Base-by-base conservation (phyloP, 495 filamentous ascomycete species). In the Penicillium antarcticum region DNA sequence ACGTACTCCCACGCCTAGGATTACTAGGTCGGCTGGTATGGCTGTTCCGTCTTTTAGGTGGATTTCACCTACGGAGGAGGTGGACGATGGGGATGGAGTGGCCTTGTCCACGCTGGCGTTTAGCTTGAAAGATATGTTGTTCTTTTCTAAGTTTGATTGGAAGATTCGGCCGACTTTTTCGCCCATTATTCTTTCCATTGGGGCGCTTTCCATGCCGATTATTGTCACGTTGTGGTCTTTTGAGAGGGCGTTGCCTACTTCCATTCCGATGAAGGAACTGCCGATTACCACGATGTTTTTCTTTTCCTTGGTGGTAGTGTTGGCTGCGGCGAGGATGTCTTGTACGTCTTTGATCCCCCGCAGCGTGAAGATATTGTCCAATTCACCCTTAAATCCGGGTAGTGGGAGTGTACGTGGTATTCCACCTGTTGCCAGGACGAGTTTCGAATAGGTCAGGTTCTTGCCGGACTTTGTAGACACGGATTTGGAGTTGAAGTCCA, bases 191-290 rank as follows among this genome's bases (percentile, higher is more conserved):
- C 89, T 86, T 67, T 96, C 91, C 53, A 97, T 72, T 2, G 94
- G 94, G 26, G 80, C 80, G 53, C 78, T 83, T 65, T 97, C 95
- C 87, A 91, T 92, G 45, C 94, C 94, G n/a, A 98, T 77, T 46
- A 97, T 81, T n/a, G 87, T 87, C 33, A 98, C 88, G 14, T 82
- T 70, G 61, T 97, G 90, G 44, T 82, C 83, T 46, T 85, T 85
- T 11, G 82, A 70, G 2, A 89, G 84, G 31, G 83, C 83, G 44
- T 92, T 96, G 35, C 86, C 89, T 23, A 96, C 81, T 70, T 98
- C 94, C 92, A 98, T 95, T 33, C 94, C 86, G 66, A 98, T 98
- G 70, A 98, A 97, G 40, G 87, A 91, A 46, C 83, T 88, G 16
- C 94, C 94, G 48, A 98, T 82, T 14, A 98, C 78, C 32, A 96